phyloP scores from a whole-genome alignment of 257 asterid genomes.

The Avicennia marina region DNA sequence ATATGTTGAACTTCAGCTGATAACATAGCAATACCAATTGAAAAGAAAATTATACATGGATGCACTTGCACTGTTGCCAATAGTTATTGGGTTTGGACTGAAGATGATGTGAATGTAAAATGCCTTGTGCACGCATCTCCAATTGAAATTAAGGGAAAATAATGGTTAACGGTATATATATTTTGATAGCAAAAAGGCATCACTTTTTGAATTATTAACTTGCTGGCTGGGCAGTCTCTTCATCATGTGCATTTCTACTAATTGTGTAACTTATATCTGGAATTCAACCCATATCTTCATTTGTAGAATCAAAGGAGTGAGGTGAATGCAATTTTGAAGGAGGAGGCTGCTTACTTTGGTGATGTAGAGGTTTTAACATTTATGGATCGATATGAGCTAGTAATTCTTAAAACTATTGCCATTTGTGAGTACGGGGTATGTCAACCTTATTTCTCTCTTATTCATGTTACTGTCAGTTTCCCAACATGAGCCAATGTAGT shows the following conservation, averaged over 20 bases:
- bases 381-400: constrained; percentile 95
- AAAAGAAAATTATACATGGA: too few species aligned
- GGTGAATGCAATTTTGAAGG: constrained; percentile 90
- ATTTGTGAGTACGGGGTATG: constrained; percentile 93
- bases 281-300: constrained; percentile 3
- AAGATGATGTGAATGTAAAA: too few species aligned
- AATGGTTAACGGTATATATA: constrained; percentile 75
- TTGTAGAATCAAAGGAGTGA: constrained; percentile 79
- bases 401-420: constrained; percentile 90
- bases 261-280: constrained; percentile 12
- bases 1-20: too few species aligned
- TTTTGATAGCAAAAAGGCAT: background rate
- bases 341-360: constrained; percentile 95
- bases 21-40: too few species aligned
- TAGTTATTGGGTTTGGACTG: too few species aligned
- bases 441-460: constrained; percentile 16
- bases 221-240: constrained; percentile 3
- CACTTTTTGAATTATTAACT: background rate
- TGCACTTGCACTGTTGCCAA: too few species aligned
- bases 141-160: too few species aligned
- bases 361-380: constrained; percentile 86
- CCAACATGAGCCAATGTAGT: constrained; percentile 1
- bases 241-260: constrained; percentile 4
- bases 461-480: constrained; percentile 1
- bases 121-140: too few species aligned